phyloP scores from a whole-genome alignment of 2,329 filamentous ascomycete species.

The Cordyceps tenuipes region DNA sequence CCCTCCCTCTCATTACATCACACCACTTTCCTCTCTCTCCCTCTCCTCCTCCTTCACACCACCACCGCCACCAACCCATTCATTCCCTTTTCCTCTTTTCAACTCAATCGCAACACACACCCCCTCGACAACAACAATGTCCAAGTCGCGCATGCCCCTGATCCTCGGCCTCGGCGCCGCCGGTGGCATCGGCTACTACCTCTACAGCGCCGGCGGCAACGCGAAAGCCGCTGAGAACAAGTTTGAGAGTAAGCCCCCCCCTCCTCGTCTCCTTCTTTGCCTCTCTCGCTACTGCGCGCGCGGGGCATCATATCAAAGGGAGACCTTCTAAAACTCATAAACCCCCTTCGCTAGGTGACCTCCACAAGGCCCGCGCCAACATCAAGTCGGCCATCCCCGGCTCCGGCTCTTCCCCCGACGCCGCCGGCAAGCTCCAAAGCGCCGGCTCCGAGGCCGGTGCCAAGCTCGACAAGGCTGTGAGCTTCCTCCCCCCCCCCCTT shows the following conservation, averaged over 20 bases:
- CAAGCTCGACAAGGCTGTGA: slow-evolving; percentile 62
- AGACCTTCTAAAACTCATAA: no score
- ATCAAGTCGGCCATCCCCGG: slow-evolving; percentile 59
- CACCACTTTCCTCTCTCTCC: background rate
- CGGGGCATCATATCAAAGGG: no score
- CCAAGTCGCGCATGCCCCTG: slow-evolving; percentile 38
- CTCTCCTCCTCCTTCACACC: background rate
- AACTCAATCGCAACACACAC: background rate
- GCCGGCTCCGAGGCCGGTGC: slow-evolving; percentile 39
- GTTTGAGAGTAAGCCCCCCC: slow-evolving; percentile 58
- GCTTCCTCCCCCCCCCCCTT: slow-evolving; percentile 22
- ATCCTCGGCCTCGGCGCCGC: slow-evolving; percentile 54
- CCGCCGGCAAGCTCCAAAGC: slow-evolving; percentile 53
- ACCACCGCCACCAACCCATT: background rate
- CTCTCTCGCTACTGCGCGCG: no score
- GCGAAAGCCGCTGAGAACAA: slow-evolving; percentile 78
- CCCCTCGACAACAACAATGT: slow-evolving; percentile 31
- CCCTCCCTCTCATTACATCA: background rate
- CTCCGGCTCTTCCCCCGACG: slow-evolving; percentile 41
- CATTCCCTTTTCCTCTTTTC: background rate
- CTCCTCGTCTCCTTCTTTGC: no score
- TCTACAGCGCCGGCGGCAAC: slow-evolving; percentile 78
- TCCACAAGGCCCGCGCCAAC: slow-evolving; percentile 58
- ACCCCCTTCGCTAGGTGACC: slow-evolving; percentile 53
- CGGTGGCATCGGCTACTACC: slow-evolving; percentile 75